Evolutionary conservation across 2,329 filamentous ascomycete genomes (phyloP).

Genomic region (Fusarium bulbicola): DNA sequence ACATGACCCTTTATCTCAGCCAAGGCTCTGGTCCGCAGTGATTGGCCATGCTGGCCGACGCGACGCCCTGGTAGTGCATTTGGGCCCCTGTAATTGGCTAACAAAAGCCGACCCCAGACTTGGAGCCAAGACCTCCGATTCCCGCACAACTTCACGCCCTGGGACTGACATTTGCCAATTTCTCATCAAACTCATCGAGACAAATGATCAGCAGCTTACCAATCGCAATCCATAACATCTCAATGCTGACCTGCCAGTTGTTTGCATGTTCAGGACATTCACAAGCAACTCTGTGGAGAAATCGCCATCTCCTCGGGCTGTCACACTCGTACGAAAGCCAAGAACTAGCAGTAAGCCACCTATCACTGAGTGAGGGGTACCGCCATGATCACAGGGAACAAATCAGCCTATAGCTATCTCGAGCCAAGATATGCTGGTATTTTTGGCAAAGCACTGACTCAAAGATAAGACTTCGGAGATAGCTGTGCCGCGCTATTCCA

Average conservation of each 20-base stretch:
- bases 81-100: not conserved
- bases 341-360: constrained; percentile 25
- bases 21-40: not conserved
- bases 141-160: constrained; percentile 7
- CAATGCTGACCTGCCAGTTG: not conserved
- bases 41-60: constrained; percentile 21
- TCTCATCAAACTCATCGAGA: not conserved
- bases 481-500: not conserved
- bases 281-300: not conserved
- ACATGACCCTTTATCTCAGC: constrained; percentile 31
- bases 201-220: not conserved
- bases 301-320: not conserved
- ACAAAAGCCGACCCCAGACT: constrained; percentile 19
- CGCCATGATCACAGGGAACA: constrained; percentile 11
- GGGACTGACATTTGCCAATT: not conserved
- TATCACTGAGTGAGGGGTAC: constrained; percentile 16
- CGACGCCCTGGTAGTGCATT: constrained; percentile 9
- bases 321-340: constrained; percentile 11
- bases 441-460: not conserved
- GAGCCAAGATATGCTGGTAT: constrained; percentile 4
- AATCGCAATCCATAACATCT: not conserved
- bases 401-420: not conserved
- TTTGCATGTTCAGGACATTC: not conserved
- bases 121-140: constrained; percentile 1
- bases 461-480: constrained; percentile 13